Conservation (phyloP, 169 alveolate genomes). For the Plasmodium chabaudi region DNA sequence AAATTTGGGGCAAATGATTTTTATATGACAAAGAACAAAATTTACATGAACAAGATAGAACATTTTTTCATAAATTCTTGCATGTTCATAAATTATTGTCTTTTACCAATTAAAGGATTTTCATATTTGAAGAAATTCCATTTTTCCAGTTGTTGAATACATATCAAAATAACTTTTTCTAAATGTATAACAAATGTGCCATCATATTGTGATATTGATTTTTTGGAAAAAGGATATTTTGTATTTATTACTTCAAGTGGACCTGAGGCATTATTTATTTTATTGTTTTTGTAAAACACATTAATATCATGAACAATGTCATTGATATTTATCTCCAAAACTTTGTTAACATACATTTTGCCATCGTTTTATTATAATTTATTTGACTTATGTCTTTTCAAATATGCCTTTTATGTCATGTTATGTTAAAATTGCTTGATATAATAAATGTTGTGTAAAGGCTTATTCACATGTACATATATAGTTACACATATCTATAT, state of each 20-base stretch:
- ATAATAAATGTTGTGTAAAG: too few species aligned
- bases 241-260: slow-evolving; percentile 11
- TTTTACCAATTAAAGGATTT: too few species aligned
- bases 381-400: not conserved
- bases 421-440: too few species aligned
- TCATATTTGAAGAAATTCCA: slow-evolving; percentile 53
- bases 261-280: slow-evolving; percentile 19
- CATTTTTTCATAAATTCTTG: too few species aligned
- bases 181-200: slow-evolving; percentile 41
- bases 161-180: slow-evolving; percentile 46
- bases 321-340: slow-evolving; percentile 29
- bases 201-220: slow-evolving; percentile 34
- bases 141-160: slow-evolving; percentile 6
- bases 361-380: not conserved
- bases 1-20: too few species aligned
- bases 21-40: too few species aligned
- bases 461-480: too few species aligned
- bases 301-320: slow-evolving; percentile 34
- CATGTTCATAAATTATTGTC: too few species aligned
- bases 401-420: too few species aligned
- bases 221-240: slow-evolving; percentile 6
- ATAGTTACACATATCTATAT: too few species aligned
- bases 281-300: slow-evolving; percentile 23
- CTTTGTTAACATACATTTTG: slow-evolving; percentile 23
- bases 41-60: too few species aligned